phyloP scores from a whole-genome alignment of 148 eudicot genomes.

The Heliamphora exappendiculata region DNA sequence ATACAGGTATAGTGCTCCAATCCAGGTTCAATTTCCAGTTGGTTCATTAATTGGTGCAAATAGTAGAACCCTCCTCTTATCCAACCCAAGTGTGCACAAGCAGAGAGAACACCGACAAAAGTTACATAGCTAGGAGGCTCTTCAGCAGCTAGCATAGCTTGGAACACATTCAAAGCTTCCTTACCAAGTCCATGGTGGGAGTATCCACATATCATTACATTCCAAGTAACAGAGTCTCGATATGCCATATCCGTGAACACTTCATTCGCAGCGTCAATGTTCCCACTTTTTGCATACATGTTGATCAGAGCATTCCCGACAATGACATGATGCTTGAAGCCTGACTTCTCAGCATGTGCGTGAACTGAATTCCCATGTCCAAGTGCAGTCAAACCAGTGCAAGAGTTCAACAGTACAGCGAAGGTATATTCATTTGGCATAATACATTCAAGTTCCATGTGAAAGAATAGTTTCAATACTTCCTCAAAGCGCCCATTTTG shows the following conservation, averaged over 20 bases:
- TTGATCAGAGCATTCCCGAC: slow-evolving; percentile 40
- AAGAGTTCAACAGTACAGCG: slow-evolving; percentile 35
- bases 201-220: slow-evolving; percentile 35
- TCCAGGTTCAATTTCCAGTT: slow-evolving; percentile 34
- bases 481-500: slow-evolving; percentile 40
- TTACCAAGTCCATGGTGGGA: slow-evolving; percentile 44
- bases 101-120: slow-evolving; percentile 44
- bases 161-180: slow-evolving; percentile 32
- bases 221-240: slow-evolving; percentile 34
- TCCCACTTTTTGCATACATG: slow-evolving; percentile 33
- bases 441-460: slow-evolving; percentile 29
- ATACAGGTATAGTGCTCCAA: slow-evolving; percentile 52
- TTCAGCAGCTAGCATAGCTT: slow-evolving; percentile 32
- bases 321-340: slow-evolving; percentile 21
- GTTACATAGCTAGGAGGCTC: slow-evolving; percentile 32
- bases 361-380: slow-evolving; percentile 39
- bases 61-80: slow-evolving; percentile 38
- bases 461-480: slow-evolving; percentile 27
- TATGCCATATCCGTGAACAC: slow-evolving; percentile 22
- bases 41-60: slow-evolving; percentile 28
- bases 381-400: slow-evolving; percentile 36
- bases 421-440: slow-evolving; percentile 40
- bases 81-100: slow-evolving; percentile 40
- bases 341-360: slow-evolving; percentile 28
- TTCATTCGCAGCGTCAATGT: slow-evolving; percentile 26